Conservation (phyloP, 331 rosid genomes). For the Quercus tomentella region DNA sequence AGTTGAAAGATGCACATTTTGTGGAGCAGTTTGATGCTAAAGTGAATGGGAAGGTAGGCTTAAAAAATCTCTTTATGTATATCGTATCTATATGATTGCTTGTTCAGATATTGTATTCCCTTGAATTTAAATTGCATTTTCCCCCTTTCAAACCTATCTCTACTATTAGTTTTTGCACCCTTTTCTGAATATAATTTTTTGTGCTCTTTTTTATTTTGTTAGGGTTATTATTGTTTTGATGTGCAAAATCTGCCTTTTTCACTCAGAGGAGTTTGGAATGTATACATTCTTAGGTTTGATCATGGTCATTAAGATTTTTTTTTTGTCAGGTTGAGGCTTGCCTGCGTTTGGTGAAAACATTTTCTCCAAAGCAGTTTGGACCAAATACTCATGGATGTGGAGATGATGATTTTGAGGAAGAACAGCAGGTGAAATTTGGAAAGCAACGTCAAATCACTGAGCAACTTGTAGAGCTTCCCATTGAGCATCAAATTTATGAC, state of each 20-base stretch:
- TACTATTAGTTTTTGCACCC: not conserved
- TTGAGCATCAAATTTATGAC: slow-evolving; percentile 79
- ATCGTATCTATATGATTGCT: not conserved
- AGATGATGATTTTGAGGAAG: slow-evolving; percentile 40
- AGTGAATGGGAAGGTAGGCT: slow-evolving; percentile 77
- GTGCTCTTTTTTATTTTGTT: not conserved
- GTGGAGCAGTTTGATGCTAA: slow-evolving; percentile 82
- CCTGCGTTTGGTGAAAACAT: slow-evolving; percentile 50
- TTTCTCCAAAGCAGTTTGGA: slow-evolving; percentile 38
- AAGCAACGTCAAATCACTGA: slow-evolving; percentile 49
- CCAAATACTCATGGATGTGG: slow-evolving; percentile 37
- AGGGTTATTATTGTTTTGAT: not conserved
- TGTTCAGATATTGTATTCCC: not conserved
- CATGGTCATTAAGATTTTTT: slow-evolving; percentile 6
- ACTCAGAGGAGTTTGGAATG: not conserved
- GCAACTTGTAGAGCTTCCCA: slow-evolving; percentile 82
- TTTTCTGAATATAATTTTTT: not conserved
- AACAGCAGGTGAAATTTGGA: slow-evolving; percentile 42
- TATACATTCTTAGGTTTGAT: slow-evolving; percentile 8
- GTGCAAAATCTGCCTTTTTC: not conserved
- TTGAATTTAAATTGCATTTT: not conserved
- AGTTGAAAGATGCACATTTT: slow-evolving; percentile 56
- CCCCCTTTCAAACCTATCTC: not conserved
- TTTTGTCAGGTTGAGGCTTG: slow-evolving; percentile 63
- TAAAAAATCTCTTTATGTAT: not conserved